A percentile compares a stretch with the other conserved stretches of the same genome.
phyloP scores from a whole-genome alignment of 352 stramenopile species.

The Globisporangium mamillatum region DNA sequence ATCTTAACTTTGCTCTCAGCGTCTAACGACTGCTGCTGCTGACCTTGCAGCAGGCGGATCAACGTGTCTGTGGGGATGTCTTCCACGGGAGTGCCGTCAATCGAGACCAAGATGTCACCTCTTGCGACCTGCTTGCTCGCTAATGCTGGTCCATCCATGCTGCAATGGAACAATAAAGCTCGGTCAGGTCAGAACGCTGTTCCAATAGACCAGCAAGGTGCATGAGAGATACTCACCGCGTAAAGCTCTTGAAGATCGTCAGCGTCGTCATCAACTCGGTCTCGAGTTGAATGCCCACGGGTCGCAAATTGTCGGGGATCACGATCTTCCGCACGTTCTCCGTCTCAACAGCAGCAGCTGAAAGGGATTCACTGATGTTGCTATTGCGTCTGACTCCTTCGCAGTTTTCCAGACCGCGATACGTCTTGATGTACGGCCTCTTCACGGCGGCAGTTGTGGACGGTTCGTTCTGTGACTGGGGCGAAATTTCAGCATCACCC shows the following conservation, averaged over 20 bases:
- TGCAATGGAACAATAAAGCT: background rate
- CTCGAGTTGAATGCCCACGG: constrained; percentile 33
- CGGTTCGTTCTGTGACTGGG: background rate
- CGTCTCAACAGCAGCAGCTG: background rate
- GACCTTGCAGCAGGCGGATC: constrained; percentile 19
- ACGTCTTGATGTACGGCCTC: constrained; percentile 16
- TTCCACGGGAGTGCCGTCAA: constrained; percentile 26
- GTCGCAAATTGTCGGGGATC: constrained; percentile 23
- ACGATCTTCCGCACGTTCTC: constrained; percentile 21
- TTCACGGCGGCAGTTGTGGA: background rate
- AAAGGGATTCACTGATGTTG: background rate
- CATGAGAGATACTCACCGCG: constrained; percentile 12
- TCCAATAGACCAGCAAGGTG: background rate
- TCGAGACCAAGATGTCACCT: constrained; percentile 26
- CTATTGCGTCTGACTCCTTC: constrained; percentile 16
- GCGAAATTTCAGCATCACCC: background rate
- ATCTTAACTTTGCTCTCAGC: background rate
- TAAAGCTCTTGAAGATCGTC: constrained; percentile 34
- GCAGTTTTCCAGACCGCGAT: constrained; percentile 17
- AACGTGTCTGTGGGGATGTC: constrained; percentile 31
- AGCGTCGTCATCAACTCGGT: constrained; percentile 31
- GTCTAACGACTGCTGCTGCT: background rate
- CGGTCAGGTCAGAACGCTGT: background rate
- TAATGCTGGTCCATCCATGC: constrained; percentile 14
- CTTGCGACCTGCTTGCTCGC: constrained; percentile 8